Evolutionary conservation across 441 rosid genomes (phyloP), one percentile per base, ranked within the genome.

Genomic region (Biscutella auriculata): DNA sequence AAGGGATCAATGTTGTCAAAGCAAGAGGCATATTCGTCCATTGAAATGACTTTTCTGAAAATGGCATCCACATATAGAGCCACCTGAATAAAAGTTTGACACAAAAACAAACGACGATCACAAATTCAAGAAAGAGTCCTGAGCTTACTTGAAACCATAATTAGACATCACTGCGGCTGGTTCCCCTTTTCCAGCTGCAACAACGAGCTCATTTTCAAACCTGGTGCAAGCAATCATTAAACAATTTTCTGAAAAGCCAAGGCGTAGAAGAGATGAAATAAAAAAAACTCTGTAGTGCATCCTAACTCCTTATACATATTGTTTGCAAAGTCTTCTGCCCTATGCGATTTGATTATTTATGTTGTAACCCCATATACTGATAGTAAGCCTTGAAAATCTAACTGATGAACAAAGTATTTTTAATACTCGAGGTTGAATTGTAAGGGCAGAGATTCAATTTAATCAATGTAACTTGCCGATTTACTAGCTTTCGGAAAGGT

Each of bases 131-230:
- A 30, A 62, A 28, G 42, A 58, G 19, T 13, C 19, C 28, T 30
- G 26, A 29, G 54, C 76, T 62, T 74, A 87, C 96, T 72, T 77
- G 65, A 80, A 90, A 59, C 90, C 97, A 71, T 90, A 85, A 68
- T 78, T 82, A 29, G 94, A 69, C 92, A 90, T 77, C 41, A 87
- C 87, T 0, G 69, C 74, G 14, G 92, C 87, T 40, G 96, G 95
- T 68, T 85, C 88, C 48, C 97, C 95, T 73, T 85, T 90, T 50
- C 96, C 97, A 39, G 81, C 85, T 17, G 97, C 89, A 80, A 87
- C 77, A 64, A 90, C 63, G 7, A 87, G 75, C 44, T 83, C 82
- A 42, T 78, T 79, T 80, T 78, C 74, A 54, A 74, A 85, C 73
- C 96, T 87, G 77, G 14, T 46, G 16, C 43, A 58, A 19, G 14